Evolutionary conservation across 345 rosid species (phyloP), one percentile per base, ranked within the genome.

Genomic region (Aurinia saxatilis): DNA sequence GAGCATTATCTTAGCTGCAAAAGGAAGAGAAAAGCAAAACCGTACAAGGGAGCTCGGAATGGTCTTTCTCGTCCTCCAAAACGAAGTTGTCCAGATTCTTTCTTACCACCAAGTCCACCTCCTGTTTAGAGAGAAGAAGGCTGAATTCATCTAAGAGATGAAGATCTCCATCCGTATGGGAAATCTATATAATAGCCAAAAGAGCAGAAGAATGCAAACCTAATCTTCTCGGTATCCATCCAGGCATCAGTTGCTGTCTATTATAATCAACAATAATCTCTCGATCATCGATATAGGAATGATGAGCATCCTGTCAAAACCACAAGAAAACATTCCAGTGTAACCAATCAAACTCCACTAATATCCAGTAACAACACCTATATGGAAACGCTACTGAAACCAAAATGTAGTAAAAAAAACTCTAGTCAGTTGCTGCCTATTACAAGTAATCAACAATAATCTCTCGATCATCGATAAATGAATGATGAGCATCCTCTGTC

Each of bases 211-310:
- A 31, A 50, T 37, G 66, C 80, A 74, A 18, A 84, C 99, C 99
- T 84, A 93, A 79, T 83, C 99, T 80, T 80, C 99, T 82, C n/a
- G 99, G 99, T 67, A 93, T 87, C 97, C 97, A 93, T 14, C 99
- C 99, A 14, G 88, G 90, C 97, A 93, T 90, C 73, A 90, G 46
- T 53, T 79, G 90, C 55, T 93, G 97, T 41, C 97, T 63, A 73
- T 80, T 80, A 70, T 87, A 93, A 80, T 90, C 99, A 73, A 87
- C 97, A 61, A 87, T 73, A 74, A 90, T 74, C 78, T 87, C 95
- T 27, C 74, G 70, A 60, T 81, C 88, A 67, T 92, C 96, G 18
- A 93, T 74, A 15, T 72, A 23, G 7, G 95, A 78, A 77, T 84
- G 97, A 66, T 93, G 87, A 36, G 91, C 96, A 53, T 87, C 90